Conservation (phyloP, 129 eudicot species). For the Flaveria bidentis region DNA sequence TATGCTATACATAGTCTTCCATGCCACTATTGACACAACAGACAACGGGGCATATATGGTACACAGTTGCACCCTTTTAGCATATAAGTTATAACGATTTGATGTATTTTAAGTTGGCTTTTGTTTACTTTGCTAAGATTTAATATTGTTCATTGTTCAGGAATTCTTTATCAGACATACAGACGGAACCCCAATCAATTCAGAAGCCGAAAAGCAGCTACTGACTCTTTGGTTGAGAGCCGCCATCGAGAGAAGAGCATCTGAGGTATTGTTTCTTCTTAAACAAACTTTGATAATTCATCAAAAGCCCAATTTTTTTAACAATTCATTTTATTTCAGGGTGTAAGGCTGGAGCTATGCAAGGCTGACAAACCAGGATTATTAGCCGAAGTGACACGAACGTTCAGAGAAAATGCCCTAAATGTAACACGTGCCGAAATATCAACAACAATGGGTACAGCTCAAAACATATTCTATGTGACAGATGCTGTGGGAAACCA, state of each 20-base stretch:
- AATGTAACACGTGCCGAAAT: conserved; percentile 87
- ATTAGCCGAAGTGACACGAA: conserved; percentile 76
- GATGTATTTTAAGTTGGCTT: neutral
- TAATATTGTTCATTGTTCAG: neutral
- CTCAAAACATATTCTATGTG: conserved; percentile 58
- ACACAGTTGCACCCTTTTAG: conserved; percentile 11
- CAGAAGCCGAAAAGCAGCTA: conserved; percentile 79
- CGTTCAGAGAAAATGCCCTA: conserved; percentile 79
- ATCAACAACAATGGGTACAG: conserved; percentile 51
- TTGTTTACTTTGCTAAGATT: neutral
- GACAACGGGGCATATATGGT: conserved; percentile 64
- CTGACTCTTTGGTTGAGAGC: conserved; percentile 73
- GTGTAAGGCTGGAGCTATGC: conserved; percentile 72
- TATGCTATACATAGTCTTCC: conserved; percentile 85
- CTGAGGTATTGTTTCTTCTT: conserved; percentile 46
- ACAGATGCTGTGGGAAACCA: conserved; percentile 70
- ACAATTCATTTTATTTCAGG: conserved; percentile 37
- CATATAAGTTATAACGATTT: neutral
- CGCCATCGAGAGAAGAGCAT: conserved; percentile 79
- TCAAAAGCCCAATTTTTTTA: neutral
- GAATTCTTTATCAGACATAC: conserved; percentile 74
- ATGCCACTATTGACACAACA: conserved; percentile 68
- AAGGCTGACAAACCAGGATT: conserved; percentile 54
- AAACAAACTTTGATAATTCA: no score
- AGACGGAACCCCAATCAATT: conserved; percentile 82